Conservation (phyloP, 2,329 filamentous ascomycete species). For the Metarhizium rileyi region DNA sequence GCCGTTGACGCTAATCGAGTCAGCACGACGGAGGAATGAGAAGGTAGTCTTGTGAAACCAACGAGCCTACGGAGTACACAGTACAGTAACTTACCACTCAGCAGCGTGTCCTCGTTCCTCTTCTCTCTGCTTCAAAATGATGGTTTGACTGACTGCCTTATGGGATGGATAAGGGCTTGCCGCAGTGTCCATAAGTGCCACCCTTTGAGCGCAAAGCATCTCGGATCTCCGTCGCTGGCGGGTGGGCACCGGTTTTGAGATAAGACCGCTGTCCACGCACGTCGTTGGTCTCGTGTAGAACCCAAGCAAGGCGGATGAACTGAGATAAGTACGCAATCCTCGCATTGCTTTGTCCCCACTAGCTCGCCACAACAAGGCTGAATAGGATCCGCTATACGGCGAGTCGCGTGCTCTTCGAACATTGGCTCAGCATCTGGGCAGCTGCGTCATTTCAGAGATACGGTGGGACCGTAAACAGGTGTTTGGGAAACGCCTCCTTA, state of each 20-base stretch:
- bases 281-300: background rate
- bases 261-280: background rate
- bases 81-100: no score
- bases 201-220: background rate
- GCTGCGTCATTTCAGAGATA: background rate
- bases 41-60: no score
- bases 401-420: background rate
- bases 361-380: background rate
- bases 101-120: no score
- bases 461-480: no score
- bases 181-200: background rate
- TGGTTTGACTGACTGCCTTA: background rate
- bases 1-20: background rate
- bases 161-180: background rate
- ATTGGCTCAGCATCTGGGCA: background rate
- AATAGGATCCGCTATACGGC: background rate
- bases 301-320: background rate
- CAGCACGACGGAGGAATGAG: background rate
- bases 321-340: background rate
- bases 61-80: no score
- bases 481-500: background rate
- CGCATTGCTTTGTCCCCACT: background rate
- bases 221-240: background rate
- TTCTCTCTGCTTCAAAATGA: no score
- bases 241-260: background rate